phyloP scores from a whole-genome alignment of 2,329 filamentous ascomycete species.

The Trichoderma semiorbis region DNA sequence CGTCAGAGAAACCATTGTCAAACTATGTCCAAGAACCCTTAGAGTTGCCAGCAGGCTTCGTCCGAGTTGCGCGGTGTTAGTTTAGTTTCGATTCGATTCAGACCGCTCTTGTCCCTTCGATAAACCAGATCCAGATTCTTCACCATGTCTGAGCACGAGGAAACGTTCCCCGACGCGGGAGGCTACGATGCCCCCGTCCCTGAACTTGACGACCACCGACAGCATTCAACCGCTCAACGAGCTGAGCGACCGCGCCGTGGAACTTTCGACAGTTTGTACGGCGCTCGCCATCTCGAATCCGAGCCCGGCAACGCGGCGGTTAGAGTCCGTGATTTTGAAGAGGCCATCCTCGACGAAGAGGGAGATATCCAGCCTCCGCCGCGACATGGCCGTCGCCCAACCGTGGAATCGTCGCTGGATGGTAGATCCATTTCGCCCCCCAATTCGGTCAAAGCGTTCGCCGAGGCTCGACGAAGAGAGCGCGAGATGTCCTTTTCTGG shows the following conservation, averaged over 20 bases:
- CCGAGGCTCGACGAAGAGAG: slow-evolving; percentile 80
- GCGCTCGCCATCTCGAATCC: slow-evolving; percentile 45
- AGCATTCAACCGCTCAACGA: slow-evolving; percentile 58
- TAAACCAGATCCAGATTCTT: background rate
- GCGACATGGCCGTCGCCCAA: slow-evolving; percentile 51
- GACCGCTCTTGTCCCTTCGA: slow-evolving; percentile 11
- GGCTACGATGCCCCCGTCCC: slow-evolving; percentile 70
- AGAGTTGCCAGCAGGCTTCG: slow-evolving; percentile 30
- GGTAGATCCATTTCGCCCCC: slow-evolving; percentile 79
- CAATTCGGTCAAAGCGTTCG: slow-evolving; percentile 97
- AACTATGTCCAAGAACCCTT: slow-evolving; percentile 31
- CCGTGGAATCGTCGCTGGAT: slow-evolving; percentile 53
- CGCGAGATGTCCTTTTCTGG: slow-evolving; percentile 62
- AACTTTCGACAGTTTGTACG: slow-evolving; percentile 69
- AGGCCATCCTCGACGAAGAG: slow-evolving; percentile 74
- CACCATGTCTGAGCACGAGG: slow-evolving; percentile 67
- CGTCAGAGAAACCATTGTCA: slow-evolving; percentile 11
- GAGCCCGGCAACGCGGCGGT: slow-evolving; percentile 38
- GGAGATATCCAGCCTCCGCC: slow-evolving; percentile 50
- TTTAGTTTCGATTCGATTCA: background rate
- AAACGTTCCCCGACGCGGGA: slow-evolving; percentile 53
- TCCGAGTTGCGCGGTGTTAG: slow-evolving; percentile 13
- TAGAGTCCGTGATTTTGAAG: slow-evolving; percentile 75
- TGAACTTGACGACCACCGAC: slow-evolving; percentile 83
- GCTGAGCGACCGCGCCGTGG: slow-evolving; percentile 62